phyloP scores from a whole-genome alignment of 129 eudicot genomes.

The Flaveria trinervia region DNA sequence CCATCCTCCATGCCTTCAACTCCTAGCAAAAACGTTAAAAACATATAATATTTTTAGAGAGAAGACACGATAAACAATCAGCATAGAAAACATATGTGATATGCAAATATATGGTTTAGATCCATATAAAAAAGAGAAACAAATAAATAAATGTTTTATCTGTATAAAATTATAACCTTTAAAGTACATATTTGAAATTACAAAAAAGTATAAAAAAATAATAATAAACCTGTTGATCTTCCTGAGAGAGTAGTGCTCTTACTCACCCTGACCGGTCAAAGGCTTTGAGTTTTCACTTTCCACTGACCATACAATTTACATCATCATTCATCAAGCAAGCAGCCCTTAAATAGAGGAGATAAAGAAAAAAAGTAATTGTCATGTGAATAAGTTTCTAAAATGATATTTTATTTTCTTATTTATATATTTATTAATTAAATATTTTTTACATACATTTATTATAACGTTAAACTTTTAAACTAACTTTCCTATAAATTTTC shows the following conservation, averaged over 20 bases:
- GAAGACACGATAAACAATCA: background rate
- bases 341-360: constrained; percentile 30
- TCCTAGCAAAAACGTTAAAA: constrained; percentile 16
- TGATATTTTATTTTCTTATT: too few relatives aligned
- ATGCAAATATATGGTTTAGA: too few relatives aligned
- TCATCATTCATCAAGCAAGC: constrained; percentile 17
- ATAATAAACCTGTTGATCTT: constrained; percentile 28
- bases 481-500: too few relatives aligned
- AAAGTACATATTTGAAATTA: background rate
- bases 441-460: too few relatives aligned
- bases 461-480: too few relatives aligned
- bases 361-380: too few relatives aligned
- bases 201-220: background rate
- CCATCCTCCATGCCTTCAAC: constrained; percentile 28
- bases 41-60: background rate
- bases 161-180: background rate
- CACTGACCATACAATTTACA: constrained; percentile 15
- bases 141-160: background rate
- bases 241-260: constrained; percentile 1
- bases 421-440: too few relatives aligned
- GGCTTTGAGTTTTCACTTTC: constrained; percentile 28
- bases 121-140: too few relatives aligned
- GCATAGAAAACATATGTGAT: background rate
- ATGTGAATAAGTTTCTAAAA: background rate
- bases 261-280: constrained; percentile 13